Evolutionary conservation across 1,284 basidiomycete species (phyloP).

Genomic region (Moniliophthora roreri): DNA sequence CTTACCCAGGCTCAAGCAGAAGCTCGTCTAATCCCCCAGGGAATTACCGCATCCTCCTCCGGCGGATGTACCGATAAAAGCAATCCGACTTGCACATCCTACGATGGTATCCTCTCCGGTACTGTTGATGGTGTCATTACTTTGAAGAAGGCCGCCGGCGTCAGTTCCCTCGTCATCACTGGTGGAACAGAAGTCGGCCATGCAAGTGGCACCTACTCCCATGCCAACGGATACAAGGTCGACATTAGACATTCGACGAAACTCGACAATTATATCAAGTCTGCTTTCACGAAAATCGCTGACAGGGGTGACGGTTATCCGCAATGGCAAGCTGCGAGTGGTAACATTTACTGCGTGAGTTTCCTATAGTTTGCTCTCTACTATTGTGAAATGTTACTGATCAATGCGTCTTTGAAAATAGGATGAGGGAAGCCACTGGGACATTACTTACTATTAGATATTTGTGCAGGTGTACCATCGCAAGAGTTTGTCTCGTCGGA

Average conservation of each 20-base stretch:
- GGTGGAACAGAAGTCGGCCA: no score
- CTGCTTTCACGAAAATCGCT: constrained; percentile 23
- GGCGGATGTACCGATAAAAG: constrained; percentile 23
- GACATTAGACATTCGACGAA: constrained; percentile 22
- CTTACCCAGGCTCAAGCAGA: constrained; percentile 25
- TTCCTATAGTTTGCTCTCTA: not conserved
- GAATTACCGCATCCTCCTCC: constrained; percentile 23
- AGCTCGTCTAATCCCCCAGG: constrained; percentile 18
- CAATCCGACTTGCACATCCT: constrained; percentile 16
- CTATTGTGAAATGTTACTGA: not conserved
- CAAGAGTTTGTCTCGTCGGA: not conserved
- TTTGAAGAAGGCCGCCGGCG: constrained; percentile 23
- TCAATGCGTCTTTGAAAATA: constrained; percentile 9
- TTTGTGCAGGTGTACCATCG: not conserved
- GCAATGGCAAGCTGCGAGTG: constrained; percentile 25
- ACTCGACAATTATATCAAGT: constrained; percentile 25
- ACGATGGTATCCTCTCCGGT: no score
- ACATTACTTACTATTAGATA: constrained; percentile 23
- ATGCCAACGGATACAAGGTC: constrained; percentile 25
- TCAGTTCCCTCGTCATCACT: constrained; percentile 22
- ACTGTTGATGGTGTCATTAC: constrained; percentile 26
- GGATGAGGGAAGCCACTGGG: constrained; percentile 30
- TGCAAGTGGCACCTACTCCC: constrained; percentile 24
- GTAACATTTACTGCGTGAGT: constrained; percentile 29
- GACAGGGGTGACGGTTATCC: constrained; percentile 26